A percentile compares a stretch with the other conserved stretches of the same genome.
Conservation (phyloP, 148 eudicot species). For the Vaccinium corymbosum region DNA sequence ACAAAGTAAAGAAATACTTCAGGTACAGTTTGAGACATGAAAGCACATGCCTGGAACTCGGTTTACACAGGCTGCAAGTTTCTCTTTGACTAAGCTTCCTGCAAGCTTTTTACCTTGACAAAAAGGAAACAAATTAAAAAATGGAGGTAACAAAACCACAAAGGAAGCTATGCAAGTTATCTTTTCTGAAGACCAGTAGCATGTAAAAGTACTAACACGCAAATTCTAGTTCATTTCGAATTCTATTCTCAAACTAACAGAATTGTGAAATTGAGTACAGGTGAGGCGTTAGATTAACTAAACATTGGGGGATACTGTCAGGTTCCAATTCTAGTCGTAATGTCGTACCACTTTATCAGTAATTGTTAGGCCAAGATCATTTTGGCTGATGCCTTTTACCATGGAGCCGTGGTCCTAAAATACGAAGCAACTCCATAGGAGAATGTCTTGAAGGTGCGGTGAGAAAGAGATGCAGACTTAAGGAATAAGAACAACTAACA, state of each 20-base stretch:
- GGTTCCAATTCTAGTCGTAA: background rate
- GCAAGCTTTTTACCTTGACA: constrained; percentile 76
- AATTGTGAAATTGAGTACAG: background rate
- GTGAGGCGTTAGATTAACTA: background rate
- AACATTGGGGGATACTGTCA: background rate
- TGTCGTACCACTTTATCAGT: background rate
- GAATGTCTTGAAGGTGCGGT: background rate
- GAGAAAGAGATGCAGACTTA: background rate
- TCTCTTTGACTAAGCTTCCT: constrained; percentile 81
- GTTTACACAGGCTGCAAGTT: constrained; percentile 96
- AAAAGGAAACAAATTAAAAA: background rate
- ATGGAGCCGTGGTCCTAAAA: background rate
- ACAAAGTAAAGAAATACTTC: background rate
- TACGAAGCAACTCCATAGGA: background rate
- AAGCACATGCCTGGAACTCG: constrained; percentile 77
- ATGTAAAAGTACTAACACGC: background rate
- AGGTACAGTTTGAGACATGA: background rate
- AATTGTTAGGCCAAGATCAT: background rate
- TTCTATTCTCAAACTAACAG: background rate
- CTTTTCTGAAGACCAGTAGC: background rate
- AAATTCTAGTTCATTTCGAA: background rate
- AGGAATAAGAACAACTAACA: background rate
- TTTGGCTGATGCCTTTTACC: background rate
- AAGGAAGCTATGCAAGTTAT: background rate
- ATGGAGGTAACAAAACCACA: background rate